phyloP scores from a whole-genome alignment of 2,329 filamentous ascomycete genomes.

The Fusarium chlamydosporum region DNA sequence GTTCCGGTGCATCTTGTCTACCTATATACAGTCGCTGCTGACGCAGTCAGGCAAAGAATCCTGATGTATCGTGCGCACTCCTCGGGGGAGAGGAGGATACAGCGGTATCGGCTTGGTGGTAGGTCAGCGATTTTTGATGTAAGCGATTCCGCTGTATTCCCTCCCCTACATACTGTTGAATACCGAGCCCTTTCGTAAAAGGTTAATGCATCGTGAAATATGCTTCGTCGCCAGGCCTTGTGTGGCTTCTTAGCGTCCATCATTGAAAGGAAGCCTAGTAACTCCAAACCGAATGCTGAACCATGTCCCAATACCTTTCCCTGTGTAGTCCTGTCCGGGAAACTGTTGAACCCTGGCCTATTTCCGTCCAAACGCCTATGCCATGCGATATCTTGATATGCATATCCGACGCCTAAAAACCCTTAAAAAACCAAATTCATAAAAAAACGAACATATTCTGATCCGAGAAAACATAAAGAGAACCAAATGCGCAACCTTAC shows the following conservation, averaged over 20 bases:
- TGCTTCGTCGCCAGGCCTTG: conserved; percentile 8
- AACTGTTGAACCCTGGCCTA: conserved; percentile 29
- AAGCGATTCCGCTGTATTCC: too few species aligned
- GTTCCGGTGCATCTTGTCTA: too few species aligned
- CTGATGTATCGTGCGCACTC: too few species aligned
- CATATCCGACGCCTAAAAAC: conserved; percentile 43
- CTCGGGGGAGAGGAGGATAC: too few species aligned
- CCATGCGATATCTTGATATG: conserved; percentile 50
- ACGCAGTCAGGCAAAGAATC: too few species aligned
- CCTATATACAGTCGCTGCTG: too few species aligned
- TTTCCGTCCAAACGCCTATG: conserved; percentile 51
- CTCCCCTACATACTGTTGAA: neutral
- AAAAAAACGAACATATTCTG: conserved; percentile 41
- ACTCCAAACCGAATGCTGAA: conserved; percentile 43
- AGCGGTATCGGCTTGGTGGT: too few species aligned
- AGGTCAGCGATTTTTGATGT: too few species aligned
- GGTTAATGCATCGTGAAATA: conserved; percentile 22
- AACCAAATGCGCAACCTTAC: neutral
- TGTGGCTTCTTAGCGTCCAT: conserved; percentile 11
- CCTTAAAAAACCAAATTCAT: conserved; percentile 15
- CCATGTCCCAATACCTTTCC: conserved; percentile 28
- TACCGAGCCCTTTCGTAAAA: conserved; percentile 12
- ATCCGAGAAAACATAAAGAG: conserved; percentile 28
- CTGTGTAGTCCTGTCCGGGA: conserved; percentile 26
- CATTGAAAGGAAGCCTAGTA: conserved; percentile 30